Evolutionary conservation across 2,329 filamentous ascomycete species (phyloP).

Genomic region (Thelonectria discophora): DNA sequence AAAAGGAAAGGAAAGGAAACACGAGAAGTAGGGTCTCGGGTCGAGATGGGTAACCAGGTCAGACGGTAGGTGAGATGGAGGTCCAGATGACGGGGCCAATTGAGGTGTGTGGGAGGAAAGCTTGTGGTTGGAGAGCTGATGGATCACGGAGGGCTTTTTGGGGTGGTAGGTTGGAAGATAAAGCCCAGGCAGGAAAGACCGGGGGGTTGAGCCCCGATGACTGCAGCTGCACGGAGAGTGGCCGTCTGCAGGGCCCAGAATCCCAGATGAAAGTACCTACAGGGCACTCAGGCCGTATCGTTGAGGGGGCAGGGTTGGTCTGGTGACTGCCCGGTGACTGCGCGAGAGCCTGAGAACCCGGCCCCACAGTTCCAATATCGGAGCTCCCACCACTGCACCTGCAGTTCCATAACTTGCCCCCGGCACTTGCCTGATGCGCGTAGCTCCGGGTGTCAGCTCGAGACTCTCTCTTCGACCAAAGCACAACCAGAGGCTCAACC

Average conservation of each 20-base stretch:
- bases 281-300: background rate
- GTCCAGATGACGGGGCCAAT: conserved; percentile 24
- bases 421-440: background rate
- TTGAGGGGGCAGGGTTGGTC: conserved; percentile 11
- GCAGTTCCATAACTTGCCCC: background rate
- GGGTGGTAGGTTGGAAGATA: conserved; percentile 19
- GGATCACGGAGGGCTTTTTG: conserved; percentile 7
- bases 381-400: background rate
- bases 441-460: background rate
- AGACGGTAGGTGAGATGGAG: conserved; percentile 13
- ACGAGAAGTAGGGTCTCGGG: background rate
- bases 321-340: conserved; percentile 1
- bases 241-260: background rate
- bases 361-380: background rate
- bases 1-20: background rate
- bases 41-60: conserved; percentile 1
- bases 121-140: conserved; percentile 25
- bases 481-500: background rate
- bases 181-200: conserved; percentile 9
- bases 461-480: background rate
- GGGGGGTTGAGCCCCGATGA: conserved; percentile 7
- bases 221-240: conserved; percentile 5
- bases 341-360: background rate
- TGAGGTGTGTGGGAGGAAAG: conserved; percentile 20
- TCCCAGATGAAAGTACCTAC: background rate